A percentile compares a stretch with the other conserved stretches of the same genome.
phyloP scores from a whole-genome alignment of 2,329 filamentous ascomycete species.

The Verticillium albo-atrum region DNA sequence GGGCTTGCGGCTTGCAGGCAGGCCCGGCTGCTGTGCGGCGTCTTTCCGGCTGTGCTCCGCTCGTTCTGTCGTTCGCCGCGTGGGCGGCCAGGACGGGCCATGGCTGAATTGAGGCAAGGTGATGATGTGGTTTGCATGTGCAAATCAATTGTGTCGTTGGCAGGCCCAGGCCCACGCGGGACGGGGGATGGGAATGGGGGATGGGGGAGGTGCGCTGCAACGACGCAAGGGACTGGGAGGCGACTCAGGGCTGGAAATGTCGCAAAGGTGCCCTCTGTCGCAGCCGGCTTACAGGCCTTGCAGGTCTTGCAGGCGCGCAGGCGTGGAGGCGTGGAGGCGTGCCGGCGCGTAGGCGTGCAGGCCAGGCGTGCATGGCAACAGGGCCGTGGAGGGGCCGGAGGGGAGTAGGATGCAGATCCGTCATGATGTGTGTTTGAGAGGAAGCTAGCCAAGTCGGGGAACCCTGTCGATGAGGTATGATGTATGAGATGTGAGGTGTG shows the following conservation, averaged over 20 bases:
- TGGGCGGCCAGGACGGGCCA: constrained; percentile 1
- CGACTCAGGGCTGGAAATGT: not conserved
- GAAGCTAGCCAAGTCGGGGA: constrained; percentile 1
- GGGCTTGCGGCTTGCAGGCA: constrained; percentile 3
- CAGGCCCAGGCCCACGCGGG: not conserved
- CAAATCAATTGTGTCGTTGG: constrained; percentile 4
- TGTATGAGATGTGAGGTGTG: no score
- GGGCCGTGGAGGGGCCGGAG: not conserved
- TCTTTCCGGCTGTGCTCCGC: constrained; percentile 3
- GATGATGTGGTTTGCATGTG: constrained; percentile 5
- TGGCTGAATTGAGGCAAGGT: not conserved
- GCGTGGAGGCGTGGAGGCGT: no score
- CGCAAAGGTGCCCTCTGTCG: not conserved
- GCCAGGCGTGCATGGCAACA: constrained; percentile 1
- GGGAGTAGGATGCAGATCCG: not conserved
- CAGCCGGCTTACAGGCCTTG: not conserved
- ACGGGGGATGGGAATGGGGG: no score
- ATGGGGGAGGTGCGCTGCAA: not conserved
- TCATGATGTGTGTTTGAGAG: not conserved
- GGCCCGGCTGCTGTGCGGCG: constrained; percentile 2
- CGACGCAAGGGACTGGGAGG: not conserved
- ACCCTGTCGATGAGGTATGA: constrained; percentile 1
- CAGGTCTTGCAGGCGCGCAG: constrained; percentile 4
- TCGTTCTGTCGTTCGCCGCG: constrained; percentile 5
- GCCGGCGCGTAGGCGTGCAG: no score